These are phyloP conservation scores for Brassica cretica DNA, from an alignment of 345 rosid genomes.

Conservation along the genomic window DNA sequence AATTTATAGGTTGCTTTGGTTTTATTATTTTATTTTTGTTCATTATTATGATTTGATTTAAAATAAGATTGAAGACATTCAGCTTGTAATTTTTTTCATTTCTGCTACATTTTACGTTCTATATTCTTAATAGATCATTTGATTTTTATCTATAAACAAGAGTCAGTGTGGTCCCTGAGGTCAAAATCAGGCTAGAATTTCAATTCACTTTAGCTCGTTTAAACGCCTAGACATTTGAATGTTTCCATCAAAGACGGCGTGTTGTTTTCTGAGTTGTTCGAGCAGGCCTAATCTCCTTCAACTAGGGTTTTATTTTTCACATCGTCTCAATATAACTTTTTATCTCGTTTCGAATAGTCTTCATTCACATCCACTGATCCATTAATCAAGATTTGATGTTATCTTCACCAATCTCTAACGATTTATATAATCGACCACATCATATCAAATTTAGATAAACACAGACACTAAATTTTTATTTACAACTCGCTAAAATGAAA, in stretches of 20 bases:
- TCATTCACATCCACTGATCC: slow-evolving; percentile 4
- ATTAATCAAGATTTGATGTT: neutral
- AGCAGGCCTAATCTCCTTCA: neutral
- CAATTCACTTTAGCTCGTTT: neutral
- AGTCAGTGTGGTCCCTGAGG: neutral
- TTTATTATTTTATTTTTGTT: neutral
- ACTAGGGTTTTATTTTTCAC: slow-evolving; percentile 6
- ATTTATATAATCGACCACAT: neutral
- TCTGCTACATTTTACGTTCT: neutral
- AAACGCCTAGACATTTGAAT: slow-evolving; percentile 21
- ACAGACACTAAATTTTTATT: neutral
- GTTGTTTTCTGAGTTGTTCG: neutral
- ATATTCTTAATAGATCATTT: neutral
- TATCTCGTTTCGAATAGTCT: neutral
- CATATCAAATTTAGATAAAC: neutral
- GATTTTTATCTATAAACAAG: neutral
- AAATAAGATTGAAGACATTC: neutral
- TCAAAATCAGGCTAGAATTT: neutral
- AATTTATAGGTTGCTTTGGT: neutral
- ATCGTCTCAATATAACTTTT: neutral
- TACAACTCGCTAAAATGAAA: neutral
- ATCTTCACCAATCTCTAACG: neutral
- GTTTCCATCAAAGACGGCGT: slow-evolving; percentile 2
- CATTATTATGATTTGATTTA: neutral
- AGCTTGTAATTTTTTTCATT: neutral